Conservation (phyloP, 2,329 filamentous ascomycete genomes). For the Cyphellophora europaea region DNA sequence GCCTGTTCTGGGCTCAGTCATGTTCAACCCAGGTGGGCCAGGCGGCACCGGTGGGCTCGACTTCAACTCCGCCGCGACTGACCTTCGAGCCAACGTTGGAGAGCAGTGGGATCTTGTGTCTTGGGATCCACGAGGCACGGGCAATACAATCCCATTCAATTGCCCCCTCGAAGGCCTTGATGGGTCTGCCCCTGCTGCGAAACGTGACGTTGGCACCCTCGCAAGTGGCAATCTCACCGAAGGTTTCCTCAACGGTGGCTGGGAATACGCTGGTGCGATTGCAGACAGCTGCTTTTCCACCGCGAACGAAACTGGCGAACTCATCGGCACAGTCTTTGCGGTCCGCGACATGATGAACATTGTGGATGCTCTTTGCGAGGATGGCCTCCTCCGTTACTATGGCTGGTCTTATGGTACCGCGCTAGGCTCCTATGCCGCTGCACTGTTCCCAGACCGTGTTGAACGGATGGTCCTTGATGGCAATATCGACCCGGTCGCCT, state of each 20-base stretch:
- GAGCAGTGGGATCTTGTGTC: constrained; percentile 13
- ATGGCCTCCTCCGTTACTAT: constrained; percentile 26
- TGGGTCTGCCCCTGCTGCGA: not conserved
- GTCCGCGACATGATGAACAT: constrained; percentile 37
- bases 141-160: constrained; percentile 13
- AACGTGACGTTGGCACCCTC: constrained; percentile 1
- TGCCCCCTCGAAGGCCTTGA: constrained; percentile 4
- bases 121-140: constrained; percentile 14
- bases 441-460: constrained; percentile 32
- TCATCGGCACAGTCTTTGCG: constrained; percentile 31
- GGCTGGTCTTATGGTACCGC: constrained; percentile 23
- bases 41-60: constrained; percentile 22
- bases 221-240: constrained; percentile 7
- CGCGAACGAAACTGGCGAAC: constrained; percentile 3
- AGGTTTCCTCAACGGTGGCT: constrained; percentile 5
- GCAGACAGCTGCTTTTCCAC: constrained; percentile 4
- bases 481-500: constrained; percentile 7
- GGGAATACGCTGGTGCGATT: constrained; percentile 7
- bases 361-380: constrained; percentile 34
- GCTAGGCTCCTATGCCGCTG: constrained; percentile 24
- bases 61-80: not conserved
- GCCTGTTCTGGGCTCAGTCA: constrained; percentile 23
- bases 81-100: constrained; percentile 6
- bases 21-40: constrained; percentile 27
- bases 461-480: constrained; percentile 27